These are phyloP conservation scores for Neonectria sp. DNA, from an alignment of 2,329 filamentous ascomycete species.

Conservation along the genomic window DNA sequence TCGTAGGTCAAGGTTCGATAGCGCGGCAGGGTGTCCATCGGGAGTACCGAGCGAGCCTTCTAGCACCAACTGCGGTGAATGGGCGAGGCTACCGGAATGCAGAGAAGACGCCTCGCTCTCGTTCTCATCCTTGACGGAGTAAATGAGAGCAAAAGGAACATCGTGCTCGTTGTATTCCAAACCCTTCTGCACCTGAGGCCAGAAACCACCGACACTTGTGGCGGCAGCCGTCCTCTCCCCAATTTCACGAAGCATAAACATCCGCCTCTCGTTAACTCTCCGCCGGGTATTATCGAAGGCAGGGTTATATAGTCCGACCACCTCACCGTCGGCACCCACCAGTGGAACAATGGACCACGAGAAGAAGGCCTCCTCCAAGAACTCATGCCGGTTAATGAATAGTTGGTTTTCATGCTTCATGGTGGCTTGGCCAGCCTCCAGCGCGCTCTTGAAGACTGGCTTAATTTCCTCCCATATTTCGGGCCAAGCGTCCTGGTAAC, in stretches of 20 bases:
- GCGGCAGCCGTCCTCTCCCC: constrained; percentile 82
- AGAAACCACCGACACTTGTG: constrained; percentile 81
- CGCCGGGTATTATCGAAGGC: constrained; percentile 86
- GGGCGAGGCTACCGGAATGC: constrained; percentile 75
- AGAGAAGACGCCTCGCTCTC: constrained; percentile 82
- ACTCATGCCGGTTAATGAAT: constrained; percentile 79
- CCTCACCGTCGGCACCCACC: constrained; percentile 80
- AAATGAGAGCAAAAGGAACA: constrained; percentile 82
- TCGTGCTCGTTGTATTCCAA: constrained; percentile 83
- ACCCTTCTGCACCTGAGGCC: constrained; percentile 78
- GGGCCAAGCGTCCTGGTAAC: constrained; percentile 77
- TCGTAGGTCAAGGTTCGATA: constrained; percentile 76
- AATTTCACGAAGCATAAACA: constrained; percentile 84
- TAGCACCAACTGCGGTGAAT: constrained; percentile 75
- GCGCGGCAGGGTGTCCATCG: constrained; percentile 72
- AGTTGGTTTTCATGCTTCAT: constrained; percentile 89
- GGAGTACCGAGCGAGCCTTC: constrained; percentile 82
- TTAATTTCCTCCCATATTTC: constrained; percentile 83
- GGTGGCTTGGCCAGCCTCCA: constrained; percentile 80
- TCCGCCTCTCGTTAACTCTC: constrained; percentile 83
- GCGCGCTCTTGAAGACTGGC: constrained; percentile 77
- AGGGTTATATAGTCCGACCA: constrained; percentile 84
- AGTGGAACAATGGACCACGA: constrained; percentile 87
- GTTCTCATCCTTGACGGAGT: constrained; percentile 79
- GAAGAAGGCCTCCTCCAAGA: constrained; percentile 85